Base-by-base conservation (phyloP, 1,284 basidiomycete genomes). In the Boletus semigastroideus region DNA sequence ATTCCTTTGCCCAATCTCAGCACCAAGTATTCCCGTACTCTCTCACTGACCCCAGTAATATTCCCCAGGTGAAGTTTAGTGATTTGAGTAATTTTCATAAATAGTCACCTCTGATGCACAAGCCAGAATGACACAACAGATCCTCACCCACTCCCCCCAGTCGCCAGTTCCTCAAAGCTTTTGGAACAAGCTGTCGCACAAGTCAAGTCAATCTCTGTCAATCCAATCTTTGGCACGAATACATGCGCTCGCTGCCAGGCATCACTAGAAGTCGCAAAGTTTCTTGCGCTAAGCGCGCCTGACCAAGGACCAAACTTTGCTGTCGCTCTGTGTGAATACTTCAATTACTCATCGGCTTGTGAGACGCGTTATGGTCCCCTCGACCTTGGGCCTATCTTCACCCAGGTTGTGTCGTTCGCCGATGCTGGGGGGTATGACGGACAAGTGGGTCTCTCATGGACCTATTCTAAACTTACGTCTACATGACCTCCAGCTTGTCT, bases 401-500 rank as follows among this genome's bases (percentile, higher is more conserved):
- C 87, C 0, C 87, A 89, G 64, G 84, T 89, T 5, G 58, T 84
- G 34, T 78, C 83, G 10, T 82, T 81, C 59, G 82, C 86, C 5
- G 78, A 90, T 59, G 79, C 84, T 3, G 79, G 77, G 12, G 84
- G 84, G 5, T 80, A 80, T 52, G 87, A 90, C 60, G 88, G 87
- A 12, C 83, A 86, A 74, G 83, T 83, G 54, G 38, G 64, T 49
- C 14, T 46, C 46, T 33, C 48, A 48, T 22, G 41, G 0, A 31
- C 59, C 59, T 13, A 52, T 58, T 19, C 48, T 66, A 3, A 64
- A 38, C 65, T 71, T 40, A 46, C 62, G 27, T 46, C 16, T 17
- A 53, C 39, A 42, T 28, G 7, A 10, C 30, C 31, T 50, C 30
- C 38, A 83, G 80, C 64, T 77, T 60, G 64, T 85, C 44, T 85